Conservation (phyloP, 2,329 filamentous ascomycete genomes). For the Hymenoscyphus fructigenus region DNA sequence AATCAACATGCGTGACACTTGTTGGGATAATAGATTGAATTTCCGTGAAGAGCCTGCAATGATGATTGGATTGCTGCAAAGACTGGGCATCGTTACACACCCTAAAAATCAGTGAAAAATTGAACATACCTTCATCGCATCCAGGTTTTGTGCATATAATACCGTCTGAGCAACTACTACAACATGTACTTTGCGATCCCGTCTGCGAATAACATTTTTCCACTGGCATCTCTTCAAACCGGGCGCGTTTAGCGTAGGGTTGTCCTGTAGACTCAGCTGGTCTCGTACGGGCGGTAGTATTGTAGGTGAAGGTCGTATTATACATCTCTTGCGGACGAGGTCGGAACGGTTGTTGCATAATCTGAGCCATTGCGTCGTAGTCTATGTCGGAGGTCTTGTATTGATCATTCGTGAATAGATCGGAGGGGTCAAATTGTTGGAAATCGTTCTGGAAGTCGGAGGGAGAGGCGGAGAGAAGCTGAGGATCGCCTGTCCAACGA, state of each 20-base stretch:
- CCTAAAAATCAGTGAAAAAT: not conserved
- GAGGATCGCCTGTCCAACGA: not conserved
- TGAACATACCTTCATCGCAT: slow-evolving; percentile 16
- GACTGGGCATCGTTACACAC: not conserved
- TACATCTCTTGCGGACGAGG: not conserved
- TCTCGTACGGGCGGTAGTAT: not conserved
- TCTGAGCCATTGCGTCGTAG: not conserved
- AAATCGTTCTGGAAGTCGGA: not conserved
- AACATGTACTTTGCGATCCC: slow-evolving; percentile 28
- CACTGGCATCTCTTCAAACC: slow-evolving; percentile 4
- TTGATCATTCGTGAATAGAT: not conserved
- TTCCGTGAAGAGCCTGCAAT: not conserved
- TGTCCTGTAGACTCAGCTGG: not conserved
- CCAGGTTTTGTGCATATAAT: slow-evolving; percentile 27
- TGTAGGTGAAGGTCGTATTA: not conserved
- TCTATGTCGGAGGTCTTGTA: not conserved
- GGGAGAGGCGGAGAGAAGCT: not conserved
- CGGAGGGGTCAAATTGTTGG: not conserved
- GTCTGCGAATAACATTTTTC: slow-evolving; percentile 15
- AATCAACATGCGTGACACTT: not conserved
- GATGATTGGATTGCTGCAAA: not conserved
- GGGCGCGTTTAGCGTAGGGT: slow-evolving; percentile 3
- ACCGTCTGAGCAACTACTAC: slow-evolving; percentile 32
- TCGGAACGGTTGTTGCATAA: slow-evolving; percentile 2
- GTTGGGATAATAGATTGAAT: not conserved